Evolutionary conservation across 805 yeast species (phyloP).

Genomic region (Lachancea kluyveri): DNA sequence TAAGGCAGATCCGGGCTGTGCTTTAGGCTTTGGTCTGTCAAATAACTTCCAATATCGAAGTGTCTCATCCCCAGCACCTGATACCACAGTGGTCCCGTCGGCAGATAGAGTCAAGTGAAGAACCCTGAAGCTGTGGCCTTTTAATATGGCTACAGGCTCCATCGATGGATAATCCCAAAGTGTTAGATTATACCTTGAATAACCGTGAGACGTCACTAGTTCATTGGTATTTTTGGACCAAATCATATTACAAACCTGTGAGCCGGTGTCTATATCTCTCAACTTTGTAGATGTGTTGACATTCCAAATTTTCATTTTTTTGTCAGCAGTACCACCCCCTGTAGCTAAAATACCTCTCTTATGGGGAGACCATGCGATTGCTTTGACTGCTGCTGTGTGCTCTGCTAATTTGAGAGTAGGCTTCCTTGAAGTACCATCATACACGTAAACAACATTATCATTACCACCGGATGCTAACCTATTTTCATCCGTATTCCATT

Average conservation of each 20-base stretch:
- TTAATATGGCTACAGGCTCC: conserved; percentile 88
- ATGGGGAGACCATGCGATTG: conserved; percentile 96
- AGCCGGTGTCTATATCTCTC: conserved; percentile 86
- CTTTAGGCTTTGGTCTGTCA: conserved; percentile 61
- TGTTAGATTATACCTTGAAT: conserved; percentile 80
- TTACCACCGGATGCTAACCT: conserved; percentile 94
- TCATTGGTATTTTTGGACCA: conserved; percentile 95
- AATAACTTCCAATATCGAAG: conserved; percentile 92
- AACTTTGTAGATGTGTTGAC: conserved; percentile 68
- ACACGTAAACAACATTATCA: conserved; percentile 76
- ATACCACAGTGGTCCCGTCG: conserved; percentile 93
- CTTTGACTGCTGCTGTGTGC: conserved; percentile 94
- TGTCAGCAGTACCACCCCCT: conserved; percentile 97
- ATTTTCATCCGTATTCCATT: conserved; percentile 89
- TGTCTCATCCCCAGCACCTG: conserved; percentile 99
- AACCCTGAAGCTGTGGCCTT: conserved; percentile 93
- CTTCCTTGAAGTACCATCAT: conserved; percentile 66
- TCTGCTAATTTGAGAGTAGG: conserved; percentile 74
- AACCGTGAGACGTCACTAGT: conserved; percentile 92
- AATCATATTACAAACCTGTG: conserved; percentile 88
- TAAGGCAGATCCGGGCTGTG: conserved; percentile 55
- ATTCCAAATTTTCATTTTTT: conserved; percentile 88
- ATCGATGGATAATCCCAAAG: conserved; percentile 90
- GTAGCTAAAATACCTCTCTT: conserved; percentile 89
- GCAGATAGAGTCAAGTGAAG: conserved; percentile 85